Percentiles rank a stretch among this genome's conserved stretches.
Evolutionary conservation across 805 yeast genomes (phyloP).

Genomic region (Cyberlindnera americana): DNA sequence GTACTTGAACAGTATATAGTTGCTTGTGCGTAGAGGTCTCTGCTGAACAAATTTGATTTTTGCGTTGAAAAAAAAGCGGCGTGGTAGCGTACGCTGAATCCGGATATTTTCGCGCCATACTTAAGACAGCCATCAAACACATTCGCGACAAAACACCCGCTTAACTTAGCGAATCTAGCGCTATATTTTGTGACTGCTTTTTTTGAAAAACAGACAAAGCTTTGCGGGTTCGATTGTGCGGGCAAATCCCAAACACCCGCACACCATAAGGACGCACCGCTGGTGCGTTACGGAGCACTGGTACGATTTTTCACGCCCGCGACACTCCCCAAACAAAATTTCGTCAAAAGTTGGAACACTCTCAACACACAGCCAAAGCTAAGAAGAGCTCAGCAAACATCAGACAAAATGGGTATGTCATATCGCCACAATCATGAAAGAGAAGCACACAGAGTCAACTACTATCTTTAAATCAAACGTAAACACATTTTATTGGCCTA

Average conservation of each 20-base stretch:
- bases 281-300: slow-evolving; percentile 12
- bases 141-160: neutral
- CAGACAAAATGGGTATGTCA: slow-evolving; percentile 18
- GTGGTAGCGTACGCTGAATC: slow-evolving; percentile 10
- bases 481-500: no score
- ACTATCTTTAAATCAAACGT: neutral
- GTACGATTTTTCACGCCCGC: slow-evolving; percentile 12
- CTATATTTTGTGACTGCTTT: slow-evolving; percentile 15
- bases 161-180: neutral
- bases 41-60: slow-evolving; percentile 26
- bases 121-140: slow-evolving; percentile 2
- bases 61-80: slow-evolving; percentile 18
- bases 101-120: slow-evolving; percentile 15
- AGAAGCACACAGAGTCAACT: slow-evolving; percentile 1
- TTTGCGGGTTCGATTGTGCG: no score
- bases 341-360: slow-evolving; percentile 17
- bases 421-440: neutral
- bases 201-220: no score
- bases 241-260: no score
- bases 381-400: slow-evolving; percentile 10
- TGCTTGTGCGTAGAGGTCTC: slow-evolving; percentile 16
- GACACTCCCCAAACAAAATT: slow-evolving; percentile 22
- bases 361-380: slow-evolving; percentile 3
- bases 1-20: slow-evolving; percentile 8
- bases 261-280: slow-evolving; percentile 11